Conservation (phyloP, 176 grass and related monocot genomes). For the Canna indica region DNA sequence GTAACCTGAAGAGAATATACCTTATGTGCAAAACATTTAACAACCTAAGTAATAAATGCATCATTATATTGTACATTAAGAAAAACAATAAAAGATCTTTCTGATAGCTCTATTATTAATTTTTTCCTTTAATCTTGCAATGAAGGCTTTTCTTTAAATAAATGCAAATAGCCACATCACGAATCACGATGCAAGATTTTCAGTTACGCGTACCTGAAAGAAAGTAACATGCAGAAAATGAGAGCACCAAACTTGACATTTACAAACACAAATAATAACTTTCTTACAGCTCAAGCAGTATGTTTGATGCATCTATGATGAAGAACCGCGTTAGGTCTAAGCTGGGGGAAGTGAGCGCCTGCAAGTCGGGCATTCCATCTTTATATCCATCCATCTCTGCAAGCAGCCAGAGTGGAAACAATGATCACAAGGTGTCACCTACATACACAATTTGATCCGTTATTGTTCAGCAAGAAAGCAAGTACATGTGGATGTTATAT, state of each 20-base stretch:
- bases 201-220: background rate
- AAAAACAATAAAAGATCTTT: no score
- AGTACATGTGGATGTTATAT: no score
- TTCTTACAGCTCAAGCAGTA: background rate
- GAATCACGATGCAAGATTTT: background rate
- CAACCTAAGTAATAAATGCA: no score
- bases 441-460: background rate
- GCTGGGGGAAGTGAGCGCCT: conserved; percentile 12
- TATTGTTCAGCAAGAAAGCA: background rate
- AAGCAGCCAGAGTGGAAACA: conserved; percentile 19
- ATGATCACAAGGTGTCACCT: conserved; percentile 23
- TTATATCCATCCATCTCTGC: conserved; percentile 23
- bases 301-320: background rate
- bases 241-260: background rate
- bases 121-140: no score
- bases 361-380: conserved; percentile 24
- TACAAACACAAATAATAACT: background rate
- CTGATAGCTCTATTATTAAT: no score
- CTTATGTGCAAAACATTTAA: no score
- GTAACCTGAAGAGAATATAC: no score
- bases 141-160: background rate
- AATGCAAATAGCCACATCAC: background rate
- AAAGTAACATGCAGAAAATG: background rate
- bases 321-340: background rate
- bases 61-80: no score